Evolutionary conservation across 2,329 filamentous ascomycete genomes (phyloP).

Genomic region (Ophioceras dolichostomum): DNA sequence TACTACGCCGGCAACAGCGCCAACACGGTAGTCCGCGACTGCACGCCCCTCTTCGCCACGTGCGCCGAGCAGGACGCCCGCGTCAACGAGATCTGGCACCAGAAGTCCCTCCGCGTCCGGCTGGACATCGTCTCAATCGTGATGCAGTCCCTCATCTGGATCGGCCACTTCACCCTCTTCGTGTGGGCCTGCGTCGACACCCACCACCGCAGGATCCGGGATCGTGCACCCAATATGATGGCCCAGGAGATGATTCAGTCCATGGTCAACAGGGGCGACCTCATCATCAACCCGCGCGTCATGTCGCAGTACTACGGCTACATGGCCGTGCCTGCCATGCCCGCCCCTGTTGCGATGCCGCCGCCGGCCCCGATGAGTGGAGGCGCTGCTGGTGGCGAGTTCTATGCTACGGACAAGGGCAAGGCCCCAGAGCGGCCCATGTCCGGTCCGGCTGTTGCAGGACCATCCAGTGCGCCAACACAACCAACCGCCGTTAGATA

Average conservation of each 20-base stretch:
- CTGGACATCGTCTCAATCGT: not conserved
- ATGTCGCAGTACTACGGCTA: too few relatives aligned
- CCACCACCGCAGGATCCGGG: not conserved
- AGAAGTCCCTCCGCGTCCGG: not conserved
- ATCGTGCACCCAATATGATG: too few relatives aligned
- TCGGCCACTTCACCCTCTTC: conserved; percentile 22
- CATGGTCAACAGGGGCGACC: not conserved
- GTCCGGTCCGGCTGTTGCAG: too few relatives aligned
- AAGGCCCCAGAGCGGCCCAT: too few relatives aligned
- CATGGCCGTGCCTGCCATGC: too few relatives aligned
- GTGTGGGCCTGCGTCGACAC: conserved; percentile 10
- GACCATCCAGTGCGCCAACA: too few relatives aligned
- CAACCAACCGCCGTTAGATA: too few relatives aligned
- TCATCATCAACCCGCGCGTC: not conserved
- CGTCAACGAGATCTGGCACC: conserved; percentile 5
- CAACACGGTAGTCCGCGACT: conserved; percentile 2
- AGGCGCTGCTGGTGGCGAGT: too few relatives aligned
- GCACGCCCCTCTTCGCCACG: conserved; percentile 2
- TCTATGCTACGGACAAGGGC: too few relatives aligned
- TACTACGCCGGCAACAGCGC: not conserved
- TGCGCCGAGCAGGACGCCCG: conserved; percentile 8
- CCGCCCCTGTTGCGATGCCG: not conserved
- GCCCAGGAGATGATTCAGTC: not conserved
- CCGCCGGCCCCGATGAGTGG: not conserved
- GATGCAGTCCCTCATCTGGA: conserved; percentile 28